These are phyloP conservation scores for Ceratocystis diversiconidia DNA, from an alignment of 2,329 filamentous ascomycete genomes.

Conservation along the genomic window DNA sequence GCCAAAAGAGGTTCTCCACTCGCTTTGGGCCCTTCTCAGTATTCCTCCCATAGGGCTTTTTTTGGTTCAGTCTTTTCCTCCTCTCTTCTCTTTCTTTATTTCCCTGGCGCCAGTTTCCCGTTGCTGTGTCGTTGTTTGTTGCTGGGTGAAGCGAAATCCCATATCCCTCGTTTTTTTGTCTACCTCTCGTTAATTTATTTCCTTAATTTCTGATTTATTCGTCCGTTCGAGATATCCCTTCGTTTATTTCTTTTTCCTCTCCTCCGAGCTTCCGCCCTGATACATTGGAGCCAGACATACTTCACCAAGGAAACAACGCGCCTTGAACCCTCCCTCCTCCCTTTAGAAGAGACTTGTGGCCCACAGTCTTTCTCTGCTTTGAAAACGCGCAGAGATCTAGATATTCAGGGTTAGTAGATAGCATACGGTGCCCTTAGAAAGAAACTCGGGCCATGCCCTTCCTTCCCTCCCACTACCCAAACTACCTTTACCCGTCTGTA, in stretches of 20 bases:
- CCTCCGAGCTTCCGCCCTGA: background rate
- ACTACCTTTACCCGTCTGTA: background rate
- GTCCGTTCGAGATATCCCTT: background rate
- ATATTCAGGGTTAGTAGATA: background rate
- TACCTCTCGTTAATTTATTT: background rate
- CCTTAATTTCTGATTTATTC: background rate
- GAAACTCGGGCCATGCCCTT: background rate
- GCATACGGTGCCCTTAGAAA: background rate
- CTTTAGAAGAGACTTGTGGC: background rate
- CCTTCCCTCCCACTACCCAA: background rate
- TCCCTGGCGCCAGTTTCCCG: constrained; percentile 1
- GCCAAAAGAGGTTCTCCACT: background rate
- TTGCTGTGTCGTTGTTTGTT: constrained; percentile 3
- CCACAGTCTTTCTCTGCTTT: background rate
- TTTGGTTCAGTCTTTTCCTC: background rate
- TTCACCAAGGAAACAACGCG: background rate
- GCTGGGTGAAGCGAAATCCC: no score
- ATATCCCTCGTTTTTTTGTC: background rate
- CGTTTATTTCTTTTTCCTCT: constrained; percentile 2
- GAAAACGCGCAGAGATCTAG: background rate
- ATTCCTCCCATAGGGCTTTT: constrained; percentile 1
- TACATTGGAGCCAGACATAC: background rate
- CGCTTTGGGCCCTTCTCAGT: background rate
- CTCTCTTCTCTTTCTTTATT: background rate
- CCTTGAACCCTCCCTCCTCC: background rate